Evolutionary conservation across 2,329 filamentous ascomycete species (phyloP).

Genomic region (Aspergillus pseudoterreus): DNA sequence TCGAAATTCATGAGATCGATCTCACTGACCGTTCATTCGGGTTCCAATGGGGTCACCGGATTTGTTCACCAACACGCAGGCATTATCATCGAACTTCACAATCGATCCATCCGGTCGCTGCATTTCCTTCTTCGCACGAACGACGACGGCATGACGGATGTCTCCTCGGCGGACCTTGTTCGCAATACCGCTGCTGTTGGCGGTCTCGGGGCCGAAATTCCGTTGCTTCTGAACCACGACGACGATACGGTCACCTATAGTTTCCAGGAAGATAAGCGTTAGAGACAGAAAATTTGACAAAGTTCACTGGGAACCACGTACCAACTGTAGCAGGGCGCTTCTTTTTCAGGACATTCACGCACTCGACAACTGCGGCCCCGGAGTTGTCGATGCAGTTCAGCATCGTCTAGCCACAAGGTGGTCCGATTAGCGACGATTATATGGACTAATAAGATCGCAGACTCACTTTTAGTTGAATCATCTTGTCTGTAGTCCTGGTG

Average conservation of each 20-base stretch:
- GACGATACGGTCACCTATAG: conserved; percentile 85
- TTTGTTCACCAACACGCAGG: conserved; percentile 96
- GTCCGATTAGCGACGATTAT: not conserved
- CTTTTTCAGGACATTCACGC: conserved; percentile 86
- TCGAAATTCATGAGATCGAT: not conserved
- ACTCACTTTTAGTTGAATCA: conserved; percentile 83
- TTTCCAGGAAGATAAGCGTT: too few species aligned
- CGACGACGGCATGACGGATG: conserved; percentile 92
- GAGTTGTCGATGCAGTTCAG: conserved; percentile 99
- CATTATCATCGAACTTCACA: conserved; percentile 95
- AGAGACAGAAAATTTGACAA: too few species aligned
- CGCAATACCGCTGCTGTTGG: conserved; percentile 68
- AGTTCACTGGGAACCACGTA: conserved; percentile 42
- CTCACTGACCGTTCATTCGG: conserved; percentile 68
- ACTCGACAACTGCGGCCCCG: conserved; percentile 94
- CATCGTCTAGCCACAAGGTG: conserved; percentile 64
- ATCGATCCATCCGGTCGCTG: conserved; percentile 85
- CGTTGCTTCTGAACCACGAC: conserved; percentile 97
- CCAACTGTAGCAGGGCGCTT: conserved; percentile 83
- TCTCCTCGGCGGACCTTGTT: conserved; percentile 97
- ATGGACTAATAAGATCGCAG: not conserved
- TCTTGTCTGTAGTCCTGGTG: conserved; percentile 49
- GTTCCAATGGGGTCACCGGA: conserved; percentile 91
- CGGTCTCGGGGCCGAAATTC: conserved; percentile 66
- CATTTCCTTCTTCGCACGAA: conserved; percentile 83